Evolutionary conservation across 176 grass and related monocot genomes (phyloP).

Genomic region (Otatea glauca): DNA sequence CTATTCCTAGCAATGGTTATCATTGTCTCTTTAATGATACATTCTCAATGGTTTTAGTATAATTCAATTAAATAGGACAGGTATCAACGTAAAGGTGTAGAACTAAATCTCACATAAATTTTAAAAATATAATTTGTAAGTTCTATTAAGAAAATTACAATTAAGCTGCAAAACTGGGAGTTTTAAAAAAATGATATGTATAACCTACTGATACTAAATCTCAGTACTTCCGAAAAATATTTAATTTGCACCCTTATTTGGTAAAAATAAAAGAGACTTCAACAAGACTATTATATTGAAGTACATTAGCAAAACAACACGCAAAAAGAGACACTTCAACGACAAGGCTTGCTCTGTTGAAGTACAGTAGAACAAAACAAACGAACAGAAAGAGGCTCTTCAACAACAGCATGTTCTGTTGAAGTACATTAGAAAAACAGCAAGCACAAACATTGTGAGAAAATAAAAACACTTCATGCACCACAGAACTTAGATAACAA

Average conservation of each 20-base stretch:
- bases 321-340: no score
- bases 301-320: not conserved
- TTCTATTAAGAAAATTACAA: not conserved
- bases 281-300: not conserved
- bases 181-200: not conserved
- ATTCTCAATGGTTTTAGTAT: not conserved
- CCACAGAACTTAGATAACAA: not conserved
- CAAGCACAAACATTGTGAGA: not conserved
- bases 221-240: no score
- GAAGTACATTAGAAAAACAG: not conserved
- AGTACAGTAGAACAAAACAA: no score
- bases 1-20: no score
- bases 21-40: no score
- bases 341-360: no score
- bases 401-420: no score
- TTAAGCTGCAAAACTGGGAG: not conserved
- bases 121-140: no score
- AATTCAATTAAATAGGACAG: not conserved
- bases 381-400: no score
- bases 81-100: not conserved
- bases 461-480: constrained; percentile 1
- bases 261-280: not conserved
- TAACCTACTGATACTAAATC: not conserved
- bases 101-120: not conserved
- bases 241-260: no score